phyloP scores from a whole-genome alignment of 1,139 yeast species.

The Yamadazyma mexicana region DNA sequence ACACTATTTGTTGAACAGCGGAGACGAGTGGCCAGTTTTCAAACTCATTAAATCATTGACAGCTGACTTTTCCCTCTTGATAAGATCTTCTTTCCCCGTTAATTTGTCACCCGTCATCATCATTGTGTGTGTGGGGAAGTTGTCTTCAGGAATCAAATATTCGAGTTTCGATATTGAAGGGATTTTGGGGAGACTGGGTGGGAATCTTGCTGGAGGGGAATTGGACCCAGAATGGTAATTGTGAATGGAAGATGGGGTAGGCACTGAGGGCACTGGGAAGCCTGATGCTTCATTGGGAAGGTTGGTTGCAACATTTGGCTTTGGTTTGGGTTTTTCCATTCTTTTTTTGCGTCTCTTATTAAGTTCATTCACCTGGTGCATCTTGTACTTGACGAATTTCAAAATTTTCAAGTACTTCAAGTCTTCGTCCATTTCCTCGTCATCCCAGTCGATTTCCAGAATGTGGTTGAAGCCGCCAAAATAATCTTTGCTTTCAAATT shows the following conservation, averaged over 20 bases:
- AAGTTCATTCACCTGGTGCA: constrained; percentile 15
- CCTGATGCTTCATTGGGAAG: background rate
- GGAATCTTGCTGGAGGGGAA: constrained; percentile 8
- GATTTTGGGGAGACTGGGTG: constrained; percentile 19
- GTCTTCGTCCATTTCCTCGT: constrained; percentile 51
- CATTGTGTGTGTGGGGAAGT: constrained; percentile 21
- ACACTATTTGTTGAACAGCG: background rate
- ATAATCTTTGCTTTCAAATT: constrained; percentile 10
- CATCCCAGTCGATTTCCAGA: constrained; percentile 48
- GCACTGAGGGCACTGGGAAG: background rate
- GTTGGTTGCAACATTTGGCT: background rate
- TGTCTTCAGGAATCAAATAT: constrained; percentile 29
- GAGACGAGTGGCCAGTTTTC: constrained; percentile 14
- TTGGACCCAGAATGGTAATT: constrained; percentile 8
- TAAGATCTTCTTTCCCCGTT: constrained; percentile 19
- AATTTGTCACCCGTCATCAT: constrained; percentile 7
- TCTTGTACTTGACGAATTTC: constrained; percentile 45
- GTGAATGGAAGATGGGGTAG: constrained; percentile 9
- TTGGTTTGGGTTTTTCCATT: background rate
- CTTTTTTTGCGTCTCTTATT: constrained; percentile 8
- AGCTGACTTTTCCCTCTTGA: constrained; percentile 37
- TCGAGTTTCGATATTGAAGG: constrained; percentile 33
- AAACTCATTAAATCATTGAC: constrained; percentile 37
- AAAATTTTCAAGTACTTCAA: constrained; percentile 45
- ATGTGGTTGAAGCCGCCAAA: constrained; percentile 15